A percentile compares a stretch with the other conserved stretches of the same genome.
Evolutionary conservation across 2,329 filamentous ascomycete genomes (phyloP).

Genomic region (Fragosphaeria purpurea): DNA sequence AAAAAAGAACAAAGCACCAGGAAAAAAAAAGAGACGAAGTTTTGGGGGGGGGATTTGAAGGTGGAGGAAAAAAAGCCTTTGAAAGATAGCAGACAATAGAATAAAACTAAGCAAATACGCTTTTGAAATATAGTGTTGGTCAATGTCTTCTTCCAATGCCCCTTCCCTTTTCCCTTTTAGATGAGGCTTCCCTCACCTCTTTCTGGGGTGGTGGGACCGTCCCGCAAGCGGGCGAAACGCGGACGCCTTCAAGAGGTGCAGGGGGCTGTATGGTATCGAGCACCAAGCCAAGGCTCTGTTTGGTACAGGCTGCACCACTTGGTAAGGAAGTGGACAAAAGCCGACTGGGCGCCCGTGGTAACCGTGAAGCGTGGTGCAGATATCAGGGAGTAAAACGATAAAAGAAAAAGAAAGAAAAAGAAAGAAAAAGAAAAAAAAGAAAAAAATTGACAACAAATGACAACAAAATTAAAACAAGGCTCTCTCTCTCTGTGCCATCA

Average conservation of each 20-base stretch:
- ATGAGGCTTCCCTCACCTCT: not conserved
- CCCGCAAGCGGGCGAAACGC: slow-evolving; percentile 13
- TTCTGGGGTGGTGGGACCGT: slow-evolving; percentile 5
- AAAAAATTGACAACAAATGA: not conserved
- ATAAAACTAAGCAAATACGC: not conserved
- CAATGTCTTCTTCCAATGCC: not conserved
- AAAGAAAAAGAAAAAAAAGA: not conserved
- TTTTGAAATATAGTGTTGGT: not conserved
- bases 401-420: not conserved
- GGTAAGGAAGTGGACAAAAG: no score
- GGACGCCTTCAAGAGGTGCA: slow-evolving; percentile 11
- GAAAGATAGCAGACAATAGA: not conserved
- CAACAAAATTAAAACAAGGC: not conserved
- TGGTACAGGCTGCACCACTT: no score
- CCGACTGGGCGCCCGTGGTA: no score
- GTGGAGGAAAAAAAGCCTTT: not conserved
- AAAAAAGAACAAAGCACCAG: not conserved
- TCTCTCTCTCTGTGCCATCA: not conserved
- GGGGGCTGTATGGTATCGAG: slow-evolving; percentile 3
- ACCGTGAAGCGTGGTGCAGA: no score
- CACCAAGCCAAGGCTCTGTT: not conserved
- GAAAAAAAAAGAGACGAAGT: not conserved
- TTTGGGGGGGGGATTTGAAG: no score
- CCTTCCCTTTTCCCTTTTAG: not conserved
- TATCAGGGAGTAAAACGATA: not conserved